phyloP scores from a whole-genome alignment of 2,329 filamentous ascomycete genomes.

The Diaporthe citrichinensis region DNA sequence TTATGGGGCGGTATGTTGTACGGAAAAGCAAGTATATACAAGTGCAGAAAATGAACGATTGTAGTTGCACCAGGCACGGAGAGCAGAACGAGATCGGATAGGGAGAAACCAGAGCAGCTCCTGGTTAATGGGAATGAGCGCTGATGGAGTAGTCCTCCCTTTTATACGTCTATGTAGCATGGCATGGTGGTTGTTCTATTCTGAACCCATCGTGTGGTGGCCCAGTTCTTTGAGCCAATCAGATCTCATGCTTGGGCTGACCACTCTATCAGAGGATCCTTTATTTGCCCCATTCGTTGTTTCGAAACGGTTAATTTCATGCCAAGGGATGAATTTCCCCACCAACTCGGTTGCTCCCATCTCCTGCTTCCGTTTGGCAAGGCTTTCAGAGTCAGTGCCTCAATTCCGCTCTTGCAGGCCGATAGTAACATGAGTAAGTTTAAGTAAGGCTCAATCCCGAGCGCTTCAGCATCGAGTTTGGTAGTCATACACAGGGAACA shows the following conservation, averaged over 20 bases:
- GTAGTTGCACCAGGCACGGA: not conserved
- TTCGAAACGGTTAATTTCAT: conserved; percentile 17
- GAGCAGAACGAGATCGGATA: not conserved
- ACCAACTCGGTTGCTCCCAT: not conserved
- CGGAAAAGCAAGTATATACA: not conserved
- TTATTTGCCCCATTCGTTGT: conserved; percentile 9
- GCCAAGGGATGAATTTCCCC: conserved; percentile 5
- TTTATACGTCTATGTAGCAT: not conserved
- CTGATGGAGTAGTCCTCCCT: not conserved
- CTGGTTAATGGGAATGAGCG: not conserved
- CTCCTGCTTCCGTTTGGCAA: not conserved
- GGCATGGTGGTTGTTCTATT: conserved; percentile 9
- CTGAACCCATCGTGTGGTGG: not conserved
- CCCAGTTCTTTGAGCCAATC: conserved; percentile 1
- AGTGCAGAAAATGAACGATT: not conserved
- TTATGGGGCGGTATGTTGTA: not conserved
- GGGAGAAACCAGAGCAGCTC: not conserved
- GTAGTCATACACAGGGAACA: not conserved
- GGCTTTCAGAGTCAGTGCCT: not conserved
- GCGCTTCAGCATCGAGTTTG: not conserved
- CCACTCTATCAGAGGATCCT: conserved; percentile 6
- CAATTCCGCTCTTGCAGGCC: not conserved
- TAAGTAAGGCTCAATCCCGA: not conserved
- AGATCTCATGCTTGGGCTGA: not conserved
- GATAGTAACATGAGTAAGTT: not conserved